phyloP scores from a whole-genome alignment of 345 rosid species.

The Melaleuca alternifolia region DNA sequence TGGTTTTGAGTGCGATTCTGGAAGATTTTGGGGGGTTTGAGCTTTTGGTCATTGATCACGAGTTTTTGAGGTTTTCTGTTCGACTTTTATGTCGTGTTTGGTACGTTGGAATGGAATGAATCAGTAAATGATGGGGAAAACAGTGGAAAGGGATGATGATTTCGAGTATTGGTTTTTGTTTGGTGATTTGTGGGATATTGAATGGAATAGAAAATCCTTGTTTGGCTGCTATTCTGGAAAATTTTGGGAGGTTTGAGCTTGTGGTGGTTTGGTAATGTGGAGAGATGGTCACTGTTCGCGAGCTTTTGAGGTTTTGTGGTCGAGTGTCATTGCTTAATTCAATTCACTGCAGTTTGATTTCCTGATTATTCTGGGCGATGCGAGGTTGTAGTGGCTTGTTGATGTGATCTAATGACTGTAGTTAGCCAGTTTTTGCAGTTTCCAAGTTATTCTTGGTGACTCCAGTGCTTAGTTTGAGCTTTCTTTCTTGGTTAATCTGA shows the following conservation, averaged over 20 bases:
- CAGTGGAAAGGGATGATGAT: rapidly evolving
- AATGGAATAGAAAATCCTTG: no score
- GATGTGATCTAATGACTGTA: neutral
- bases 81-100: neutral
- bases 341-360: neutral
- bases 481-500: neutral
- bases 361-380: neutral
- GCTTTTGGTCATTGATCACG: neutral
- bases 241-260: no score
- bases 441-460: neutral
- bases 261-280: no score
- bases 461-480: neutral
- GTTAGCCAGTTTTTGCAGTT: neutral
- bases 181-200: no score
- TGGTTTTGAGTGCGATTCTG: neutral
- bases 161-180: no score
- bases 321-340: no score
- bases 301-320: no score
- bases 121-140: no score
- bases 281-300: no score
- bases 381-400: neutral
- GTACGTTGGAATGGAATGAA: neutral
- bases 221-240: no score
- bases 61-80: neutral
- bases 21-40: neutral